Evolutionary conservation across 2,329 filamentous ascomycete species (phyloP), one percentile per base, ranked within the genome.

Genomic region (Leptodontidium sp.): DNA sequence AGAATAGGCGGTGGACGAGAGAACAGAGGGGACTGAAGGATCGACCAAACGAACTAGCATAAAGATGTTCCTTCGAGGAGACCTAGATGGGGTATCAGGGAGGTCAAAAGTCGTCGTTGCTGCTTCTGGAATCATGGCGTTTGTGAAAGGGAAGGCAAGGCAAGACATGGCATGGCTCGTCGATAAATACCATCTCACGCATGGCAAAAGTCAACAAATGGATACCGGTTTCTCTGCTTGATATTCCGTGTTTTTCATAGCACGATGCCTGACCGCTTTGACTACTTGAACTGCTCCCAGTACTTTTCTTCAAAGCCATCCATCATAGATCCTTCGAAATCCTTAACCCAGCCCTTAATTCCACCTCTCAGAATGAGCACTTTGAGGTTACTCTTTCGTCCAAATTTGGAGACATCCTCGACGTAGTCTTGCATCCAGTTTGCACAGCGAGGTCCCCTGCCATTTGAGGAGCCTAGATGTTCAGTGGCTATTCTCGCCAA

Each of bases 1-100:
- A 84, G 90, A 77, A 91, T 92, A 74, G 88, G 87, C 71, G 87
- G 88, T 68, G 86, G 88, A 76, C 69, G 77, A 70, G 77, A 78
- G 50, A 86, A 90, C 72, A 74, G 76, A 70, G 68, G 64, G 67
- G 69, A 66, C 58, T 64, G 24, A 55, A 61, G 53, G 17, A 21
- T 29, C 32, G n/a, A 50, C 26, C 24, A 47, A 35, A 55, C 38
- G 49, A 62, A 57, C 38, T 35, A 61, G 21, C 21, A 52, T 55
- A 35, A 45, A 55, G 6, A 26, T 50, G n/a, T 52, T 43, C 32
- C 32, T n/a, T 50, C 32, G 35, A 68, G 32, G 14, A 43, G 47
- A 53, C 17, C 29, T 29, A 50, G 35, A 29, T 24, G n/a, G 40
- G 61, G 17, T 17, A 61, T 38, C 57, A 43, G 43, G 65, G 45